These are phyloP conservation scores for Crithidia bombi DNA, from an alignment of 208 protist genomes.

Conservation along the genomic window DNA sequence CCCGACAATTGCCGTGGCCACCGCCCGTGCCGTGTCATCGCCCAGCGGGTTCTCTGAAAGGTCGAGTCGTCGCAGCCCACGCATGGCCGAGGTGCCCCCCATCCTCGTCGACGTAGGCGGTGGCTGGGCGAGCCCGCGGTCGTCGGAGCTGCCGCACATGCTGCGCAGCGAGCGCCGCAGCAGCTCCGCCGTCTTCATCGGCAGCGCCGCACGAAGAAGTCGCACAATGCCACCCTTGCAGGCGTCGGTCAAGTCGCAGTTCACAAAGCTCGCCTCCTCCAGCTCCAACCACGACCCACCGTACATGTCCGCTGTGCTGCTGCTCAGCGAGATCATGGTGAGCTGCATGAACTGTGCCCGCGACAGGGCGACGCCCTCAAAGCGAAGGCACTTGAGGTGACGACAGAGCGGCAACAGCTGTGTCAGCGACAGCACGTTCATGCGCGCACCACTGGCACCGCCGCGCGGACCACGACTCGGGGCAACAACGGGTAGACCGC, in stretches of 20 bases:
- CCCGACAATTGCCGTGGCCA: slow-evolving; percentile 50
- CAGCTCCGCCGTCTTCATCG: slow-evolving; percentile 20
- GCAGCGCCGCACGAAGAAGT: slow-evolving; percentile 37
- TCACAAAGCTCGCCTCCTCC: slow-evolving; percentile 60
- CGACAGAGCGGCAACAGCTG: slow-evolving; percentile 44
- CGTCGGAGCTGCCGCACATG: slow-evolving; percentile 5
- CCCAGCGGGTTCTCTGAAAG: slow-evolving; percentile 63
- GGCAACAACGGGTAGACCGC: slow-evolving; percentile 27
- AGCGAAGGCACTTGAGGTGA: slow-evolving; percentile 40
- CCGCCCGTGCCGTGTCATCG: slow-evolving; percentile 46
- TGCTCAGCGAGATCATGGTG: slow-evolving; percentile 11
- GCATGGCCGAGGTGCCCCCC: not conserved
- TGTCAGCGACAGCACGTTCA: slow-evolving; percentile 32
- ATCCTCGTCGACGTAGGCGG: not conserved
- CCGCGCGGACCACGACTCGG: not conserved
- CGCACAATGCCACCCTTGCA: slow-evolving; percentile 45
- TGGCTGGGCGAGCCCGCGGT: not conserved
- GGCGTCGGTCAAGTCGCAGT: slow-evolving; percentile 63
- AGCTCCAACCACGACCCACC: slow-evolving; percentile 39
- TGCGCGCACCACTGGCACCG: not conserved
- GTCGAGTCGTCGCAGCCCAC: slow-evolving; percentile 51
- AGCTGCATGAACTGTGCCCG: slow-evolving; percentile 44
- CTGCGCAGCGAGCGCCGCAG: slow-evolving; percentile 58
- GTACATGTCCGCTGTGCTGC: slow-evolving; percentile 10
- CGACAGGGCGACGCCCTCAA: slow-evolving; percentile 41